Conservation (phyloP, 257 asterid species). For the Sherardia arvensis region DNA sequence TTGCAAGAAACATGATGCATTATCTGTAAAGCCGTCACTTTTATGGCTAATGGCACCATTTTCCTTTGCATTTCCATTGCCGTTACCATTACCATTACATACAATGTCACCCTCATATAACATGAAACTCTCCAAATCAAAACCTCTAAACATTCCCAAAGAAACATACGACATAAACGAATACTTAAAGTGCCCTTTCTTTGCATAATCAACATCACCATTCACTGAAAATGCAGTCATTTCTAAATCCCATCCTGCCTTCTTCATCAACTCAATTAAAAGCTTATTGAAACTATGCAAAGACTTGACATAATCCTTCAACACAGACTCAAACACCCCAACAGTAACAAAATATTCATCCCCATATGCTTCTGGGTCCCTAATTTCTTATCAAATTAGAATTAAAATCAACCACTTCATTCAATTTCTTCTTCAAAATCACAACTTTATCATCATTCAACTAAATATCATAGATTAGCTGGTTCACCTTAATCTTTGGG, state of each 20-base stretch:
- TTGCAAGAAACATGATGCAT: constrained; percentile 60
- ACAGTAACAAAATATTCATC: constrained; percentile 45
- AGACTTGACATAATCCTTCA: too few species aligned
- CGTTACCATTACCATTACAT: constrained; percentile 24
- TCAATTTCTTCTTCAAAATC: too few species aligned
- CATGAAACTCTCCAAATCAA: too few species aligned
- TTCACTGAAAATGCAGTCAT: too few species aligned
- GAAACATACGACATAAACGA: constrained; percentile 62
- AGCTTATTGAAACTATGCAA: too few species aligned
- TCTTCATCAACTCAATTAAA: too few species aligned
- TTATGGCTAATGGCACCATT: constrained; percentile 18
- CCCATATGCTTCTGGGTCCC: constrained; percentile 15
- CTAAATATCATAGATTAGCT: constrained; percentile 65
- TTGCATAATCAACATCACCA: constrained; percentile 42
- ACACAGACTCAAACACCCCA: constrained; percentile 76
- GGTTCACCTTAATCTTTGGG: constrained; percentile 76
- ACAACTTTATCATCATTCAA: constrained; percentile 68
- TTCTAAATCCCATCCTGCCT: too few species aligned
- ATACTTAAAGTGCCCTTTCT: constrained; percentile 55
- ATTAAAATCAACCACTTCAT: too few species aligned
- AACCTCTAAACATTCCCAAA: too few species aligned
- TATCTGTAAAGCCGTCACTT: constrained; percentile 38
- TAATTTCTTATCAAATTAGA: constrained; percentile 38
- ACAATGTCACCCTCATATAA: constrained; percentile 18
- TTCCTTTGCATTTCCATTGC: too few species aligned